Percentiles rank a stretch among this genome's conserved stretches.
phyloP scores from a whole-genome alignment of 148 eudicot species.

The Heliosperma pusillum region DNA sequence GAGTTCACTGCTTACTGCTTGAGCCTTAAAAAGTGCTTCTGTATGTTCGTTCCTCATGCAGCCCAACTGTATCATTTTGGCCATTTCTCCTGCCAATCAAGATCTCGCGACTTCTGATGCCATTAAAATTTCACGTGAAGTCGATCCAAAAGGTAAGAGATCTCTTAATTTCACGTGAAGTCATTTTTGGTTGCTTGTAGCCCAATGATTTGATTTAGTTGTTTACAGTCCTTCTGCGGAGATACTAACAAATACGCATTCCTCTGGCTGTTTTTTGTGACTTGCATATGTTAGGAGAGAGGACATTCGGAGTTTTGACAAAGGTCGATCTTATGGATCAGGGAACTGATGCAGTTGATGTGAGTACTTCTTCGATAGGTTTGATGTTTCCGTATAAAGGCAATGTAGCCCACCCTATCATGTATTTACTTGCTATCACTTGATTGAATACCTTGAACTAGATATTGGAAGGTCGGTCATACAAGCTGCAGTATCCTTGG shows the following conservation, averaged over 20 bases:
- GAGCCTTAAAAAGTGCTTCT: not conserved
- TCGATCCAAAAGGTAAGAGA: conserved; percentile 53
- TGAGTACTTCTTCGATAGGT: conserved; percentile 20
- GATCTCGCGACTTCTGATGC: conserved; percentile 79
- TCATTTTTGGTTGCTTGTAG: no score
- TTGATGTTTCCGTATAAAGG: not conserved
- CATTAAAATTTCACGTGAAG: conserved; percentile 65
- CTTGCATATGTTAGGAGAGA: conserved; percentile 38
- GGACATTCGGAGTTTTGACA: conserved; percentile 65
- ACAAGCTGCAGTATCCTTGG: conserved; percentile 84
- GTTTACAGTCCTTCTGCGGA: not conserved
- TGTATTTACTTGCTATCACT: not conserved
- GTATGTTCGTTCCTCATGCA: conserved; percentile 28
- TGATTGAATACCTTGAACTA: conserved; percentile 19
- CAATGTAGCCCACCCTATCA: not conserved
- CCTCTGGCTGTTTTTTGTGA: not conserved
- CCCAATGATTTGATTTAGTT: no score
- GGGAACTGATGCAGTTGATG: conserved; percentile 64
- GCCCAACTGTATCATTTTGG: conserved; percentile 68
- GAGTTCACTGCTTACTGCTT: not conserved
- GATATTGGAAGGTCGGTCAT: conserved; percentile 88
- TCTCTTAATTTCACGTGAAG: not conserved
- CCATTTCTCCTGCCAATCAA: conserved; percentile 72
- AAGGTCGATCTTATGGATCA: conserved; percentile 64
- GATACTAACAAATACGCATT: not conserved